Base-by-base conservation (phyloP, 2,329 filamentous ascomycete genomes). In the Penicillium decumbens region DNA sequence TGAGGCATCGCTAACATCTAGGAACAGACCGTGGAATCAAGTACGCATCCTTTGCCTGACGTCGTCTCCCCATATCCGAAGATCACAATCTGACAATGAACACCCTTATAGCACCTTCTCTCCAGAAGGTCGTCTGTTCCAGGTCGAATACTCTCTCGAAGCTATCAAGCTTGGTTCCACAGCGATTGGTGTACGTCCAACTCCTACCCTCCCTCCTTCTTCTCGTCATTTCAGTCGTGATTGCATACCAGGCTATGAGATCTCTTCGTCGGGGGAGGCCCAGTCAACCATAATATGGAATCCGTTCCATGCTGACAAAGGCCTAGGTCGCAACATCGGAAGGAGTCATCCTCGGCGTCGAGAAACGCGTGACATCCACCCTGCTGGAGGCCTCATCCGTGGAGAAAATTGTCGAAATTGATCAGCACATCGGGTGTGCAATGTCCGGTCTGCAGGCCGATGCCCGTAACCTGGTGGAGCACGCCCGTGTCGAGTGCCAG, bases 71-170 rank as follows among this genome's bases (percentile, higher is more conserved):
- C 29, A 40, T 3, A 9, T 43, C 43, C 20, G 43, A 51, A 45
- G 18, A 49, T 20, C n/a, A 37, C 29, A 32, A 23, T 54, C 60
- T 64, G 51, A 68, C 64, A 45, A 55, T 52, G 57, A 43, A 12
- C 42, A 45, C 15, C 50, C 42, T 9, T 7, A 52, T 71, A 95
- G 88, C 82, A 98, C 93, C 82, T 98, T 98, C 83, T 98, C 93
- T 65, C 93, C 93, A 54, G 93, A 98, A 82, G 93, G 93, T 68
- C 93, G 93, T 76, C 88, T 98, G 74, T 98, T 98, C 83, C 93
- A 98, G 80, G 93, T 98, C 79, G 93, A 98, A 87, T 98, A 98
- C 84, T 97, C 93, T 53, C 87, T 98, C 73, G 93, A 98, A 80
- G 93, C 93, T 75, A 98, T 98, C 83, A 98, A 98, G 80, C 88